Evolutionary conservation across 1,284 basidiomycete species (phyloP).

Genomic region (Fomitopsis betulina): DNA sequence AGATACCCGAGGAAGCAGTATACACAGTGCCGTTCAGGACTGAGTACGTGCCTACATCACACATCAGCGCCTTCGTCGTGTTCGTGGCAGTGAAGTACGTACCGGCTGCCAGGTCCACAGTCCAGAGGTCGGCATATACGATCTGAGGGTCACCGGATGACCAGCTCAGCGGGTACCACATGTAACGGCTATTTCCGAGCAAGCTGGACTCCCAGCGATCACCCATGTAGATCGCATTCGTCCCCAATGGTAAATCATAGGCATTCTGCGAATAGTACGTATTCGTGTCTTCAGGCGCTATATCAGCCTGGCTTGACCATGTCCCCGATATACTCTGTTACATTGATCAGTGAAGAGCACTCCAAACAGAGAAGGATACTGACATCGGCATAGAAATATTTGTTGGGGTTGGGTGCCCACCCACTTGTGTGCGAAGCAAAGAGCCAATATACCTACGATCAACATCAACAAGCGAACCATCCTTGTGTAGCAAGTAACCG

Average conservation of each 20-base stretch:
- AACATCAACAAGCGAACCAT: background rate
- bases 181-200: slow-evolving; percentile 55
- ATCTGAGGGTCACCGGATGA: slow-evolving; percentile 47
- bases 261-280: slow-evolving; percentile 65
- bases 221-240: slow-evolving; percentile 57
- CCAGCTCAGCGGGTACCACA: slow-evolving; percentile 59
- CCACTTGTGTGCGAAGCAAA: slow-evolving; percentile 59
- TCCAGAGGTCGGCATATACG: slow-evolving; percentile 56
- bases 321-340: slow-evolving; percentile 47
- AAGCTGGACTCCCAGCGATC: slow-evolving; percentile 57
- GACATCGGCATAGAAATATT: slow-evolving; percentile 49
- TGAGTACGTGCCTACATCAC: slow-evolving; percentile 38
- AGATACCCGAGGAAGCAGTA: slow-evolving; percentile 49
- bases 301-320: slow-evolving; percentile 55
- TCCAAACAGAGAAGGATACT: slow-evolving; percentile 11
- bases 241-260: slow-evolving; percentile 47
- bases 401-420: slow-evolving; percentile 62
- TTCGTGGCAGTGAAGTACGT: slow-evolving; percentile 2
- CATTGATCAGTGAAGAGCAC: background rate
- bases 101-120: slow-evolving; percentile 43
- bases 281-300: slow-evolving; percentile 43
- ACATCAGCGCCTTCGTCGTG: background rate
- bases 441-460: slow-evolving; percentile 46
- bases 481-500: background rate
- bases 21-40: slow-evolving; percentile 49